phyloP scores from a whole-genome alignment of 192 early-diverging fungal species.

The Coemansia sp. region DNA sequence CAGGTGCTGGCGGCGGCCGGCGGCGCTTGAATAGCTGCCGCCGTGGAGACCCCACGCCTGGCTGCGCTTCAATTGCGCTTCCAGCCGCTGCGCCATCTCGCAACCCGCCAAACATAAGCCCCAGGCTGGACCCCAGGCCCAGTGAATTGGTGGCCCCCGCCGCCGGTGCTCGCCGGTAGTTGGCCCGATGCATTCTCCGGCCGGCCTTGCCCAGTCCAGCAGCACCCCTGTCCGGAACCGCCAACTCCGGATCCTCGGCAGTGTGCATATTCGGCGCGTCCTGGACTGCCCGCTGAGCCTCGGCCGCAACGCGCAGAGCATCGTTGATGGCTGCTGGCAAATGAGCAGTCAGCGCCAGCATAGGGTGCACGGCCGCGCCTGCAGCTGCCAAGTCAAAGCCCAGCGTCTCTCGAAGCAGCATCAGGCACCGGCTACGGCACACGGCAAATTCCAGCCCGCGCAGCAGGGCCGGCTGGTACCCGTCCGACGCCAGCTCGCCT shows the following conservation, averaged over 20 bases:
- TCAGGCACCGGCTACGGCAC: conserved; percentile 40
- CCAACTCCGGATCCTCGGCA: too few relatives aligned
- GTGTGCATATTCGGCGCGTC: not conserved
- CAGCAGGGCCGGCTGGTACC: conserved; percentile 35
- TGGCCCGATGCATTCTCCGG: conserved; percentile 17
- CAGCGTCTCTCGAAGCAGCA: conserved; percentile 24
- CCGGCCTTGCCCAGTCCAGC: not conserved
- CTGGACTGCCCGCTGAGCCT: conserved; percentile 4
- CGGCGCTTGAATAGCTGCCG: conserved; percentile 40
- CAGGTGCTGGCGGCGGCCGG: not conserved
- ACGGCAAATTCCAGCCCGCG: conserved; percentile 34
- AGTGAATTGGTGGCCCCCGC: conserved; percentile 7
- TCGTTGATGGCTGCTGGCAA: conserved; percentile 27
- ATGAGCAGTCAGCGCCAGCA: conserved; percentile 33
- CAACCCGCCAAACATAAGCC: conserved; percentile 32
- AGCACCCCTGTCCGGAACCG: too few relatives aligned
- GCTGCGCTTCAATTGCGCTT: not conserved
- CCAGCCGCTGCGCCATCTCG: not conserved
- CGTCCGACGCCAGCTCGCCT: conserved; percentile 5
- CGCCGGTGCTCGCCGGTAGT: conserved; percentile 20
- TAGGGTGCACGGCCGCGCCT: conserved; percentile 4
- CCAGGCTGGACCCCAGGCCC: conserved; percentile 31
- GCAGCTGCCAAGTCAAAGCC: conserved; percentile 9
- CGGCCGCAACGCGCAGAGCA: conserved; percentile 2
- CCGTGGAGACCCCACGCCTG: conserved; percentile 15